Evolutionary conservation across 2,329 filamentous ascomycete genomes (phyloP).

Genomic region (Diaporthe destruens): DNA sequence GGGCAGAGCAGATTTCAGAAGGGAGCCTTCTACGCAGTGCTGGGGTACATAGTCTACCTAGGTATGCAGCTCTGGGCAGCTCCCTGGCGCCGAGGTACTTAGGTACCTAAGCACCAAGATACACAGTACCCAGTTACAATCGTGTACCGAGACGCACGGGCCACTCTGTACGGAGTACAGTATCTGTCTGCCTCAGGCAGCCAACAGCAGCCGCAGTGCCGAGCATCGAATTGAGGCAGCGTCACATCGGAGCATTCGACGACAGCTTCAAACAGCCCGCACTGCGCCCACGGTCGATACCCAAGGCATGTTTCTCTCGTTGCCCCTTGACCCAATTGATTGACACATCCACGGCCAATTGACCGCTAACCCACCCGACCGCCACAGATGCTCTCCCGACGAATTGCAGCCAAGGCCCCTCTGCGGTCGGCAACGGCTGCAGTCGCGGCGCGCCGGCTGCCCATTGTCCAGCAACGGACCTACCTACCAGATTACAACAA

Average conservation of each 20-base stretch:
- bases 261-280: not conserved
- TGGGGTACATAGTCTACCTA: too few species aligned
- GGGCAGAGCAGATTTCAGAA: constrained; percentile 9
- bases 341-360: not conserved
- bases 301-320: constrained; percentile 50
- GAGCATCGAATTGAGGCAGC: constrained; percentile 20
- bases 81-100: not conserved
- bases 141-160: constrained; percentile 12
- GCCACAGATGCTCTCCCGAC: constrained; percentile 71
- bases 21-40: not conserved
- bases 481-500: constrained; percentile 66
- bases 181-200: constrained; percentile 40
- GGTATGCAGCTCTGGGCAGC: not conserved
- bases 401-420: constrained; percentile 64
- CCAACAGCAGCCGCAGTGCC: not conserved
- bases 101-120: too few species aligned
- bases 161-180: not conserved
- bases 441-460: constrained; percentile 61
- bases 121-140: too few species aligned
- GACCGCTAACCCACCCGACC: not conserved
- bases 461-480: constrained; percentile 68
- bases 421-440: constrained; percentile 59
- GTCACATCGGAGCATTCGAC: not conserved
- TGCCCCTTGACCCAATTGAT: not conserved
- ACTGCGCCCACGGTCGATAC: constrained; percentile 47